Evolutionary conservation across 306 rosid species (phyloP).

Genomic region (Fragaria vesca): DNA sequence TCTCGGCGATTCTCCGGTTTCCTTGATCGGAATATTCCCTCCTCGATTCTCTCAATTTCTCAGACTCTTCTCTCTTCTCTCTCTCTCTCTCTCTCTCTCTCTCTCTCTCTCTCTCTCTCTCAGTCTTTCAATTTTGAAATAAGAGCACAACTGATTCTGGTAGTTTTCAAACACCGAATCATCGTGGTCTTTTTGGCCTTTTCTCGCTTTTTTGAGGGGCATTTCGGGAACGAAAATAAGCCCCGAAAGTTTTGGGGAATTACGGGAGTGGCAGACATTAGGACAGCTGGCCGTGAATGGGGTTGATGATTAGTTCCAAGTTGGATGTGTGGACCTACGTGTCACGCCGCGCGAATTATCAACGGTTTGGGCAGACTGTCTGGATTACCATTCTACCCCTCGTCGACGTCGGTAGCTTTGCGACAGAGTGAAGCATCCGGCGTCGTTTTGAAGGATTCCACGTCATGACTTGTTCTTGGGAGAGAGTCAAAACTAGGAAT

Average conservation of each 20-base stretch:
- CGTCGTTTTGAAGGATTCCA: neutral
- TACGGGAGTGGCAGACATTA: neutral
- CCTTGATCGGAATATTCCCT: conserved; percentile 7
- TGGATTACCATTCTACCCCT: conserved; percentile 27
- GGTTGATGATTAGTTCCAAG: conserved; percentile 20
- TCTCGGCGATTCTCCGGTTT: neutral
- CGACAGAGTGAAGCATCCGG: neutral
- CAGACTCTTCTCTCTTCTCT: neutral
- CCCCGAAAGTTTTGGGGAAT: conserved; percentile 16
- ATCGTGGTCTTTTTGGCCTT: neutral
- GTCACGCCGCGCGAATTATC: conserved; percentile 27
- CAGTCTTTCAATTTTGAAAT: neutral
- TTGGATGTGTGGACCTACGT: conserved; percentile 34
- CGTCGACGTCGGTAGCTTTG: neutral
- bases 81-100: neutral
- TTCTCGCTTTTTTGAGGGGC: neutral
- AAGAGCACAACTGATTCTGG: neutral
- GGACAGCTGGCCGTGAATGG: conserved; percentile 38
- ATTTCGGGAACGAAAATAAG: neutral
- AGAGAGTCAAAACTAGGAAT: too few species aligned
- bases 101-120: neutral
- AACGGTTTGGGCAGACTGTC: conserved; percentile 19
- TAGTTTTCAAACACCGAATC: neutral
- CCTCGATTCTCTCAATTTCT: conserved; percentile 39
- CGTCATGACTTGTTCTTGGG: neutral